phyloP scores from a whole-genome alignment of 805 yeast genomes.

The Nakazawaea wyomingensis region DNA sequence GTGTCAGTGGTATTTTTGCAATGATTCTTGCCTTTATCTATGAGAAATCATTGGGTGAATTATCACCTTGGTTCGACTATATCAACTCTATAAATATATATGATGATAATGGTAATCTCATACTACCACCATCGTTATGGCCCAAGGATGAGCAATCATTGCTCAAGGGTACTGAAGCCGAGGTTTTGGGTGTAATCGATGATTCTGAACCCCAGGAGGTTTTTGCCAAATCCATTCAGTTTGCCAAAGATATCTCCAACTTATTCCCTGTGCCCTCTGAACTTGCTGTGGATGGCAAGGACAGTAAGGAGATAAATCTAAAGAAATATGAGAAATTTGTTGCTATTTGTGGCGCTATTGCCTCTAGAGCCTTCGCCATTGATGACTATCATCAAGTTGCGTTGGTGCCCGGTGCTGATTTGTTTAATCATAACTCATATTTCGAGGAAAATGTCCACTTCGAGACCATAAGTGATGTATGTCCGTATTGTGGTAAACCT shows the following conservation, averaged over 20 bases:
- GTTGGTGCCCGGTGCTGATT: constrained; percentile 86
- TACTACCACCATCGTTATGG: constrained; percentile 69
- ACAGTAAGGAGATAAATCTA: constrained; percentile 19
- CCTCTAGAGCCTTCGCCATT: constrained; percentile 77
- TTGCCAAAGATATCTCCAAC: constrained; percentile 30
- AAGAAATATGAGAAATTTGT: constrained; percentile 44
- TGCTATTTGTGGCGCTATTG: constrained; percentile 51
- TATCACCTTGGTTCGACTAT: constrained; percentile 79
- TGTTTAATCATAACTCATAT: constrained; percentile 66
- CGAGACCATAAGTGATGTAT: constrained; percentile 39
- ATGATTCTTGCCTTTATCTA: constrained; percentile 67
- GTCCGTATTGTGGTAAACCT: constrained; percentile 27
- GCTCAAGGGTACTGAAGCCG: constrained; percentile 59
- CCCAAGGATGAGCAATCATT: constrained; percentile 36
- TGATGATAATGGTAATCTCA: constrained; percentile 25
- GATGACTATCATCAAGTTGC: constrained; percentile 72
- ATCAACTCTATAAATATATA: constrained; percentile 45
- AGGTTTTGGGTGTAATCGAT: constrained; percentile 55
- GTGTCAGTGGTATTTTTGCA: constrained; percentile 58
- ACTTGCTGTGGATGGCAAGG: constrained; percentile 22
- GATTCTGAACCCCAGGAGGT: constrained; percentile 34
- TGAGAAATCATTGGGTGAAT: constrained; percentile 52
- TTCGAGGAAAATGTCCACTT: constrained; percentile 63
- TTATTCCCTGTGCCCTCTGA: constrained; percentile 33
- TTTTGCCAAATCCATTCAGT: constrained; percentile 34